Evolutionary conservation across 441 rosid species (phyloP).

Genomic region (Populus tomentosa): DNA sequence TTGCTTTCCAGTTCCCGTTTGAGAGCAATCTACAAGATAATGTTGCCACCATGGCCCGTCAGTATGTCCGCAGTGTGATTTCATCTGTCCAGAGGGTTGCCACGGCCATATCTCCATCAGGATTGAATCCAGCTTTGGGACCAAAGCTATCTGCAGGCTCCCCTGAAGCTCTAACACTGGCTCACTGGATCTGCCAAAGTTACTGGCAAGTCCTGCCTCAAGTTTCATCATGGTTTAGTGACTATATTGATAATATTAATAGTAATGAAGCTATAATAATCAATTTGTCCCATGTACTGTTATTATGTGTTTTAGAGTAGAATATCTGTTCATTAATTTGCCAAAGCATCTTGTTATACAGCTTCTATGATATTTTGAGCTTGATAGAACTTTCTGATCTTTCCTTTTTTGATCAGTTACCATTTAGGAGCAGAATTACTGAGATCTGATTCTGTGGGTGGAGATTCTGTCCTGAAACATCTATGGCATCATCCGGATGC

Average conservation of each 20-base stretch:
- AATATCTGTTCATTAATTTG: not conserved
- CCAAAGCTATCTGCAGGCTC: slow-evolving; percentile 70
- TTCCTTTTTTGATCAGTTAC: slow-evolving; percentile 35
- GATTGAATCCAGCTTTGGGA: slow-evolving; percentile 54
- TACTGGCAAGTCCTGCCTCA: slow-evolving; percentile 43
- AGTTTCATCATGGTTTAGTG: not conserved
- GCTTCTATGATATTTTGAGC: not conserved
- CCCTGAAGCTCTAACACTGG: slow-evolving; percentile 85
- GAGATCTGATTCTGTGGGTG: slow-evolving; percentile 45
- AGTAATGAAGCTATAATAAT: not conserved
- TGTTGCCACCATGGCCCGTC: slow-evolving; percentile 94
- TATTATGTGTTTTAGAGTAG: not conserved
- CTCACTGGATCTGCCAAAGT: slow-evolving; percentile 86
- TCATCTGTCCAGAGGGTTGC: slow-evolving; percentile 98
- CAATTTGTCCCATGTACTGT: not conserved
- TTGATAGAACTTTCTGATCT: not conserved
- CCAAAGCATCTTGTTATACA: not conserved
- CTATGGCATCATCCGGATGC: slow-evolving; percentile 92
- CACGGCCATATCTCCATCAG: slow-evolving; percentile 89
- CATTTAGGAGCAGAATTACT: slow-evolving; percentile 66
- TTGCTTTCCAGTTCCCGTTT: slow-evolving; percentile 96
- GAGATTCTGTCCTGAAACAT: slow-evolving; percentile 58
- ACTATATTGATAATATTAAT: not conserved
- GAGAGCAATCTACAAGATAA: slow-evolving; percentile 83
- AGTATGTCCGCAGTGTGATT: slow-evolving; percentile 84